phyloP scores from a whole-genome alignment of 352 stramenopile species.

The Globisporangium orthogonon region DNA sequence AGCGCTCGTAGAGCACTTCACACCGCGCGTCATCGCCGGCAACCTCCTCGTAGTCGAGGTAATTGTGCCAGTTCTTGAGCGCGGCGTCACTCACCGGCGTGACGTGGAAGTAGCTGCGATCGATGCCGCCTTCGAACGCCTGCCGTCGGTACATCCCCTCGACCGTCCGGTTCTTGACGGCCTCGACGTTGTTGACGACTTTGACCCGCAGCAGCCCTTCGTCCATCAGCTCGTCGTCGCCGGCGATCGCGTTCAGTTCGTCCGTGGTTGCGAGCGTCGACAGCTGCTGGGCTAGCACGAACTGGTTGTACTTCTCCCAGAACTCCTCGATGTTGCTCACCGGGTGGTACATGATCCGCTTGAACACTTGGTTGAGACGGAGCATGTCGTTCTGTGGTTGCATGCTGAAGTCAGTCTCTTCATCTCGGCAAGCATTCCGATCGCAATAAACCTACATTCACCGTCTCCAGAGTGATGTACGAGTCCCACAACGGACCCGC shows the following conservation, averaged over 20 bases:
- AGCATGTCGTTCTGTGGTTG: conserved; percentile 71
- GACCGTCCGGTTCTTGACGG: conserved; percentile 61
- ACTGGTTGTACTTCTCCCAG: conserved; percentile 85
- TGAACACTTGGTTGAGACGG: conserved; percentile 74
- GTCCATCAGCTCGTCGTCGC: conserved; percentile 63
- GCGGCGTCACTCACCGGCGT: conserved; percentile 57
- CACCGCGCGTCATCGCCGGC: conserved; percentile 39
- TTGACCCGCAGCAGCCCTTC: conserved; percentile 76
- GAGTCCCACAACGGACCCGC: conserved; percentile 70
- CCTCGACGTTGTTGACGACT: conserved; percentile 73
- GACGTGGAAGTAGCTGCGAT: conserved; percentile 80
- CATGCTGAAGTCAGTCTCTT: background rate
- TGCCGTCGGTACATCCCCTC: conserved; percentile 59
- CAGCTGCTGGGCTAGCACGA: conserved; percentile 69
- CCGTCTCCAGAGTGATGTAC: conserved; percentile 74
- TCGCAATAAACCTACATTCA: conserved; percentile 37
- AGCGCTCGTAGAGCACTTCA: conserved; percentile 69
- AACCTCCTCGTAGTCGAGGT: conserved; percentile 75
- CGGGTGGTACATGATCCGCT: conserved; percentile 64
- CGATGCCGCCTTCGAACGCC: conserved; percentile 66
- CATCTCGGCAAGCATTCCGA: background rate
- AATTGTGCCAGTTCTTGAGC: conserved; percentile 75
- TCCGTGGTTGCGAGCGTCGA: conserved; percentile 50
- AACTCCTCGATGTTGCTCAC: conserved; percentile 78
- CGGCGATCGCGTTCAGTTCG: conserved; percentile 50